Evolutionary conservation across 2,329 filamentous ascomycete genomes (phyloP), one percentile per base, ranked within the genome.

Genomic region (Apiospora kogelbergensis): DNA sequence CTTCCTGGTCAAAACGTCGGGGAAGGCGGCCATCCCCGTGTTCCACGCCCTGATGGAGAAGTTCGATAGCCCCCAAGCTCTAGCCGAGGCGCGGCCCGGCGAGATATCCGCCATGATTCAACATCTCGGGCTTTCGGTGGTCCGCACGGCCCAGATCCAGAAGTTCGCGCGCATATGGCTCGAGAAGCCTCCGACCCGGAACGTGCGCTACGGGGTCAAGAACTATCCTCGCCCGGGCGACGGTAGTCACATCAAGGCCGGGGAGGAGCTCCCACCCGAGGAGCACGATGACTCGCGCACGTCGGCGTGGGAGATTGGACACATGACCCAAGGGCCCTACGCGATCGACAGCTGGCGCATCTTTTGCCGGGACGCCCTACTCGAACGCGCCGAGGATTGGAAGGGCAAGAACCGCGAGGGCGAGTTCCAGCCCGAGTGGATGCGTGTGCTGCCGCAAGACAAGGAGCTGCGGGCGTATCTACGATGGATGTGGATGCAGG

Each of bases 341-440:
- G 92, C 93, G 0, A 84, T 95, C 65, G 95, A 98, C 79, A 95
- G 92, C 76, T 98, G 94, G 93, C 89, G 95, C 3, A 97, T 98
- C 72, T 98, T 98, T 79, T 97, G 94, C 78, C 89, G 95, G 1
- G 95, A 98, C 77, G 84, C 86, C 41, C 79, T 97, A 30, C 86
- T 94, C 9, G 91, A 89, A 0, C 79, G 90, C 22, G 89, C 91
- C 1, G 78, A 81, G 11, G 88, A 90, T 71, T 93, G 91, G 88
- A 90, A 89, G 74, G 92, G 91, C 1, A 83, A 80, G 74, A 77
- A 87, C 73, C 72, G 81, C 74, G 72, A 81, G 75, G 70, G 79
- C 66, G 82, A 84, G 17, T 94, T 95, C 76, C 90, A 94, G 74
- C 93, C 94, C 0, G 95, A 98, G 79, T 98, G 95, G 95, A 96